phyloP scores from a whole-genome alignment of 768 basidiomycete species.

The Myochromella boudieri region DNA sequence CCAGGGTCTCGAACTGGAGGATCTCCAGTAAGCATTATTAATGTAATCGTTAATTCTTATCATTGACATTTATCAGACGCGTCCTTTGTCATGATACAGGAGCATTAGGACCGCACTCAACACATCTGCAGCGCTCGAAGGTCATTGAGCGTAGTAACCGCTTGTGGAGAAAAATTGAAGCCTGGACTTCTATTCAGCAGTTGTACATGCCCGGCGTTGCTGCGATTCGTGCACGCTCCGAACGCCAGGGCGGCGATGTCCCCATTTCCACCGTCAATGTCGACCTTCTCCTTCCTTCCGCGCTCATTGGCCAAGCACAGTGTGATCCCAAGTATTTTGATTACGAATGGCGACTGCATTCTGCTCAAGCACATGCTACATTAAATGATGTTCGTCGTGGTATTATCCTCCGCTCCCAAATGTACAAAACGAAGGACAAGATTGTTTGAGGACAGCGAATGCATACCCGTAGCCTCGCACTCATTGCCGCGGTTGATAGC shows the following conservation, averaged over 20 bases:
- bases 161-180: conserved; percentile 22
- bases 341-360: too few relatives aligned
- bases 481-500: conserved; percentile 2
- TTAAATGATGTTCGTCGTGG: too few relatives aligned
- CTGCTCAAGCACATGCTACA: too few relatives aligned
- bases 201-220: conserved; percentile 25
- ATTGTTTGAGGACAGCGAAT: background rate
- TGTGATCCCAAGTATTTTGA: too few relatives aligned
- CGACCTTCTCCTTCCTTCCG: too few relatives aligned
- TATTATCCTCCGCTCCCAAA: conserved; percentile 13
- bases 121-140: conserved; percentile 26
- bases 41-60: too few relatives aligned
- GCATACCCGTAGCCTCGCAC: too few relatives aligned
- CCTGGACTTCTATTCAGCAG: conserved; percentile 24
- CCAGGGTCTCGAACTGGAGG: too few relatives aligned
- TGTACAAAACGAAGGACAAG: conserved; percentile 1
- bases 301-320: too few relatives aligned
- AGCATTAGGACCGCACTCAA: conserved; percentile 21
- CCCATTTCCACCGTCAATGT: conserved; percentile 21
- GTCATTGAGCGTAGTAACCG: conserved; percentile 20
- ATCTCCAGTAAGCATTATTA: conserved; percentile 26
- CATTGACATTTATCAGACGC: conserved; percentile 6
- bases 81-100: conserved; percentile 12
- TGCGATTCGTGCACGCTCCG: background rate
- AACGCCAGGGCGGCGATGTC: conserved; percentile 12